Conservation (phyloP, 495 filamentous ascomycete genomes). For the Podospora comata region DNA sequence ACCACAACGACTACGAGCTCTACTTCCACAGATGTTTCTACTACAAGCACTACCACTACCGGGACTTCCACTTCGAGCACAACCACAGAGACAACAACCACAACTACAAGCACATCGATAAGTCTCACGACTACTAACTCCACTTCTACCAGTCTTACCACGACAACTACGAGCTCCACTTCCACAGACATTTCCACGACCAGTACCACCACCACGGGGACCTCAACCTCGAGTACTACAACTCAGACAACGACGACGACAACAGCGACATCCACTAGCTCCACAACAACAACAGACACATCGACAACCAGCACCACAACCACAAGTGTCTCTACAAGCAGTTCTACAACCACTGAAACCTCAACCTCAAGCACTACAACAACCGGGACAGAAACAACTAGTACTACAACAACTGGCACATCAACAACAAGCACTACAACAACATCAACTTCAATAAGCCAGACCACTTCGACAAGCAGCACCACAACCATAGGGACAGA, state of each 20-base stretch:
- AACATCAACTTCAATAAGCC: background rate
- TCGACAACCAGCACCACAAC: background rate
- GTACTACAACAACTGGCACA: background rate
- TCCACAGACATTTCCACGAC: background rate
- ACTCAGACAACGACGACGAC: no score
- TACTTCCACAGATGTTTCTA: background rate
- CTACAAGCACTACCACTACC: background rate
- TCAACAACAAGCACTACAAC: conserved; percentile 2
- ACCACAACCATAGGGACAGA: conserved; percentile 4
- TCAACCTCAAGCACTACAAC: background rate
- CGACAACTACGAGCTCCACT: background rate
- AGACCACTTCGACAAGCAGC: conserved; percentile 1
- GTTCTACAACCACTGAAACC: background rate
- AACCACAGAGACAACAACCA: background rate
- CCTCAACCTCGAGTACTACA: background rate
- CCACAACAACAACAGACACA: background rate
- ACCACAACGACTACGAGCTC: background rate
- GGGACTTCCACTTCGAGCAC: background rate
- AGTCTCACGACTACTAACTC: background rate
- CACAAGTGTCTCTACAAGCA: background rate
- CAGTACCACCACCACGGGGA: background rate
- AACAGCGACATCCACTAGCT: background rate
- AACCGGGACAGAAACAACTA: background rate
- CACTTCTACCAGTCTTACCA: background rate
- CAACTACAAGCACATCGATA: background rate